phyloP scores from a whole-genome alignment of 2,329 filamentous ascomycete genomes.

The Juglanconis oblonga region DNA sequence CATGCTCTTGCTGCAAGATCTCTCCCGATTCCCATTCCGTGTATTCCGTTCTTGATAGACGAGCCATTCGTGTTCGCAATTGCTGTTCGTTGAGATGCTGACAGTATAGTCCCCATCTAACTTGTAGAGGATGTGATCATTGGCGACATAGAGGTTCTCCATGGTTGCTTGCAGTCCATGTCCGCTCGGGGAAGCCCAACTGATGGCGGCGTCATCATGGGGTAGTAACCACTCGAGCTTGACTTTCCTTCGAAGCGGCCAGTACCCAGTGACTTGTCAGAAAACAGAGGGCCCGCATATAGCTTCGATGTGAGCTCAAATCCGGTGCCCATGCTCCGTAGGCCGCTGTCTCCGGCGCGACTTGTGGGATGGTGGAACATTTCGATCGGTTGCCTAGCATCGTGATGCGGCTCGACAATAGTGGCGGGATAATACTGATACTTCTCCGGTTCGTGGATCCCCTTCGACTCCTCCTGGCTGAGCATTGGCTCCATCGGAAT shows the following conservation, averaged over 20 bases:
- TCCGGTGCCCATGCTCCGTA: constrained; percentile 30
- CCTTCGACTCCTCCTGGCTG: constrained; percentile 49
- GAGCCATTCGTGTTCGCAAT: background rate
- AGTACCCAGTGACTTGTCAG: constrained; percentile 34
- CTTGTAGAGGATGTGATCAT: constrained; percentile 20
- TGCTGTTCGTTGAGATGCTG: constrained; percentile 1
- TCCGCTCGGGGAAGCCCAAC: constrained; percentile 40
- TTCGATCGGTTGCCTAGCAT: constrained; percentile 44
- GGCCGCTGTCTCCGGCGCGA: constrained; percentile 30
- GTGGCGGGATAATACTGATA: constrained; percentile 54
- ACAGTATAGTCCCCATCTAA: constrained; percentile 27
- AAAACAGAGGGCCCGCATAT: constrained; percentile 39
- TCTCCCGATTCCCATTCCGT: background rate
- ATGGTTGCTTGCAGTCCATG: constrained; percentile 12
- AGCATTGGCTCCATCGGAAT: constrained; percentile 51
- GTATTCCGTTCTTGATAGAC: too few relatives aligned
- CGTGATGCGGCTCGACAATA: constrained; percentile 47
- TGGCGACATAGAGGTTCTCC: constrained; percentile 21
- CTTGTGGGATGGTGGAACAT: constrained; percentile 40
- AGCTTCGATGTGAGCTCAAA: constrained; percentile 38
- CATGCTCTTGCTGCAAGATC: background rate
- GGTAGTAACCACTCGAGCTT: constrained; percentile 52
- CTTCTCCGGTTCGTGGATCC: constrained; percentile 45
- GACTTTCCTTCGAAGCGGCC: constrained; percentile 53
- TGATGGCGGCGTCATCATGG: constrained; percentile 41